Conservation (phyloP, 2,329 filamentous ascomycete species). For the Fusarium siculi region DNA sequence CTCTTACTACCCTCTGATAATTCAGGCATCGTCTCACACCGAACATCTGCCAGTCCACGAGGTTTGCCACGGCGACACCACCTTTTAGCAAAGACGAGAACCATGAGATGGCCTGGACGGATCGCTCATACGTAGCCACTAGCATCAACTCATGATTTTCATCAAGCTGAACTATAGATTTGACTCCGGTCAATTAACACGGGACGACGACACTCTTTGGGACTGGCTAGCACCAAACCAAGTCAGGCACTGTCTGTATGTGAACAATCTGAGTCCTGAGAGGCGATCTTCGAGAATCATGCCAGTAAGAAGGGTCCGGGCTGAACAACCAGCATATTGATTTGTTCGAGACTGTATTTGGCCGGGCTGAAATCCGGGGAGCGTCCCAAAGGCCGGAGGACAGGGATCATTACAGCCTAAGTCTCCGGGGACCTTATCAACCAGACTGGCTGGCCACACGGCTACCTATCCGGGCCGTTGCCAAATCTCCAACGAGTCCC, state of each 20-base stretch:
- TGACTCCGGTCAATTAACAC: conserved; percentile 15
- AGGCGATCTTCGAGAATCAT: conserved; percentile 49
- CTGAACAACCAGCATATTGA: conserved; percentile 21
- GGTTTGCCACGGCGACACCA: conserved; percentile 15
- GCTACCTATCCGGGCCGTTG: conserved; percentile 51
- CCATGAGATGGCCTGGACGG: neutral
- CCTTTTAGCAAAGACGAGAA: neutral
- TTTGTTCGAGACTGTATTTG: conserved; percentile 38
- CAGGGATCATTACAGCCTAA: conserved; percentile 43
- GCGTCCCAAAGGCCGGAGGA: conserved; percentile 42
- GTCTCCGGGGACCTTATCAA: conserved; percentile 44
- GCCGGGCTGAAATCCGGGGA: conserved; percentile 50
- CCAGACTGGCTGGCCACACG: conserved; percentile 48
- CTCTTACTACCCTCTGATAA: conserved; percentile 7
- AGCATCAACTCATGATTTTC: conserved; percentile 4
- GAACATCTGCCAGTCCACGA: neutral
- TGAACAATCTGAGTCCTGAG: conserved; percentile 28
- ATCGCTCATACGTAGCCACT: neutral
- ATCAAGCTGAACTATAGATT: conserved; percentile 18
- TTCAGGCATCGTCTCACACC: neutral
- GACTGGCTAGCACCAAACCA: conserved; percentile 28
- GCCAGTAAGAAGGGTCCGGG: conserved; percentile 39
- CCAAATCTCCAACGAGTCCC: conserved; percentile 43
- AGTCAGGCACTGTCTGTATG: conserved; percentile 3
- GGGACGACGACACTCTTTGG: conserved; percentile 27